Percentiles rank a stretch among this genome's conserved stretches.
phyloP scores from a whole-genome alignment of 345 rosid genomes.

The Crucihimalaya himalaica region DNA sequence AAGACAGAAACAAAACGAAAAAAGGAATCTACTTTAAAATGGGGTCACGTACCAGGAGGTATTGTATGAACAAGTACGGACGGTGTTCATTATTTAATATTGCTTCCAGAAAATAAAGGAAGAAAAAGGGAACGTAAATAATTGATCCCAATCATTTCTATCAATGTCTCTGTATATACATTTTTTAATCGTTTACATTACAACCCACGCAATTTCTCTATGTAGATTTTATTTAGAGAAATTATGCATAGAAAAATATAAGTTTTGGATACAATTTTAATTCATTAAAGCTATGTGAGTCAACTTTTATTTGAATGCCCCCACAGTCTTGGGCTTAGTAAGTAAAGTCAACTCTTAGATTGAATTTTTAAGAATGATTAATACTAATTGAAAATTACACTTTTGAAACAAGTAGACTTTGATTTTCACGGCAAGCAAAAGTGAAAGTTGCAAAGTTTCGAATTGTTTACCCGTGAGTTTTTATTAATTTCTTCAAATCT shows the following conservation, averaged over 20 bases:
- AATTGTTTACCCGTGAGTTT: not conserved
- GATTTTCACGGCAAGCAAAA: not conserved
- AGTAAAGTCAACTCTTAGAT: not conserved
- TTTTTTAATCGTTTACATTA: not conserved
- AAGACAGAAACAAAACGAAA: not conserved
- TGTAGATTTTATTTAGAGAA: not conserved
- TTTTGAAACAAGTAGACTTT: not conserved
- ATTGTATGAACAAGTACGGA: constrained; percentile 20
- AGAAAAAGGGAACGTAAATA: not conserved
- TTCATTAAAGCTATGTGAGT: not conserved
- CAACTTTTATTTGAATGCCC: not conserved
- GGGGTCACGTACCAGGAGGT: constrained; percentile 24
- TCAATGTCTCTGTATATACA: not conserved
- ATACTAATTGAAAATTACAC: not conserved
- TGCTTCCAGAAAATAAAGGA: not conserved
- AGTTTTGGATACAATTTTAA: not conserved
- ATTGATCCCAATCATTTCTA: constrained; percentile 1
- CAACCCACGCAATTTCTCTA: not conserved
- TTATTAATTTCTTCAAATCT: no score
- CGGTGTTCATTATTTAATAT: constrained; percentile 6
- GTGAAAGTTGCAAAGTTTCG: not conserved
- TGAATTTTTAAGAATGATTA: not conserved
- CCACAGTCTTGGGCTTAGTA: not conserved
- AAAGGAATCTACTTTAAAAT: not conserved
- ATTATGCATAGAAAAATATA: not conserved